phyloP scores from a whole-genome alignment of 2,329 filamentous ascomycete species.

The Cryphonectria parasitica region DNA sequence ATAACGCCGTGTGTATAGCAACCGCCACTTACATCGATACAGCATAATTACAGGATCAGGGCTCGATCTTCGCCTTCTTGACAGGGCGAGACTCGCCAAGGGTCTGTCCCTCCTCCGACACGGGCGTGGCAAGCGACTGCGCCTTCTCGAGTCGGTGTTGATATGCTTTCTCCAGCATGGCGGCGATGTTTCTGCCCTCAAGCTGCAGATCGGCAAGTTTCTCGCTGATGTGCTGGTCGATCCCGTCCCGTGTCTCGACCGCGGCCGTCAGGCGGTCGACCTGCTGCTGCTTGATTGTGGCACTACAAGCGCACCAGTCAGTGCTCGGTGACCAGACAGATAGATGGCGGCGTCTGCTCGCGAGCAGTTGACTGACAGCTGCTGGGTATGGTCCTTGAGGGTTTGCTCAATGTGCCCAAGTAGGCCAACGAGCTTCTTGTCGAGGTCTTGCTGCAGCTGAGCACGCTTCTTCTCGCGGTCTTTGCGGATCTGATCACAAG shows the following conservation, averaged over 20 bases:
- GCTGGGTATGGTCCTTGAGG: conserved; percentile 17
- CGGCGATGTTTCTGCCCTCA: conserved; percentile 28
- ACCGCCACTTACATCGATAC: not conserved
- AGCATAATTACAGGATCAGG: not conserved
- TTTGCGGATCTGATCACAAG: conserved; percentile 24
- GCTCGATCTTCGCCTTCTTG: conserved; percentile 16
- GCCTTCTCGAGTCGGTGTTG: conserved; percentile 31
- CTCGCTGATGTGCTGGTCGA: conserved; percentile 30
- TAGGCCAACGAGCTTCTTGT: conserved; percentile 19
- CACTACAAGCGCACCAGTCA: conserved; percentile 5
- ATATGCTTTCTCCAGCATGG: conserved; percentile 32
- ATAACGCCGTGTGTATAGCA: not conserved
- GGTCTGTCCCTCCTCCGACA: conserved; percentile 4
- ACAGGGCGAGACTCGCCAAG: not conserved
- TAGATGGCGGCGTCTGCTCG: not conserved
- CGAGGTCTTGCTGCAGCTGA: conserved; percentile 22
- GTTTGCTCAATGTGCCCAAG: conserved; percentile 22
- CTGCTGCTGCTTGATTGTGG: conserved; percentile 31
- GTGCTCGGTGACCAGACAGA: not conserved
- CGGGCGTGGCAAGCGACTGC: conserved; percentile 7
- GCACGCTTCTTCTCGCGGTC: conserved; percentile 27
- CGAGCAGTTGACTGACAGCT: conserved; percentile 14
- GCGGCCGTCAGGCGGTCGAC: conserved; percentile 31
- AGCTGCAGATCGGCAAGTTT: conserved; percentile 22
- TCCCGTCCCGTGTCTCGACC: conserved; percentile 31